These are phyloP conservation scores for Aspergillus aculeatinus DNA, from an alignment of 2,329 filamentous ascomycete genomes.

Conservation along the genomic window DNA sequence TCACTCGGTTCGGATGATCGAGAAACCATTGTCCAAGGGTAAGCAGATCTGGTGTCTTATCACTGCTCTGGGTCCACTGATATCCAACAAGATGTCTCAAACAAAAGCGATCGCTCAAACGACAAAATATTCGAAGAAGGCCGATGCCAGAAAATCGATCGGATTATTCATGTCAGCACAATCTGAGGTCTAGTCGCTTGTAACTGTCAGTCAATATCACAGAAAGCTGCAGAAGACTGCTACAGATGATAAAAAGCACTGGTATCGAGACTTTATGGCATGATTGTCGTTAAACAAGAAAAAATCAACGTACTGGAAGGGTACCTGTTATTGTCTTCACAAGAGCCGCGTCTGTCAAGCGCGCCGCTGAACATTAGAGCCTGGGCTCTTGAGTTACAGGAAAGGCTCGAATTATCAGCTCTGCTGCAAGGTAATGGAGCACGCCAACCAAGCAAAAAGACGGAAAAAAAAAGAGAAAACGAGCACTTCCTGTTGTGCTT, in stretches of 20 bases:
- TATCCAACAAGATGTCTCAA: conserved; percentile 11
- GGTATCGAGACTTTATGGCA: conserved; percentile 2
- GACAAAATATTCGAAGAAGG: conserved; percentile 26
- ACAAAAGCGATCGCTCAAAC: conserved; percentile 24
- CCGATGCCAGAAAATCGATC: conserved; percentile 34
- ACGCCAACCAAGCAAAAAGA: neutral
- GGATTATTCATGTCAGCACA: conserved; percentile 35
- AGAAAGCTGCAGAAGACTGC: neutral
- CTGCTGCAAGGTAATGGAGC: neutral
- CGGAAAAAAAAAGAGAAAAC: neutral
- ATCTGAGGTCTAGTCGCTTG: conserved; percentile 16
- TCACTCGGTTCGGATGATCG: conserved; percentile 40
- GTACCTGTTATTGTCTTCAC: conserved; percentile 27
- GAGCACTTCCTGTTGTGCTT: conserved; percentile 15
- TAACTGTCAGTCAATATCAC: neutral
- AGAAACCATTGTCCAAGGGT: conserved; percentile 37
- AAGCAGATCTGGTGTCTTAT: neutral
- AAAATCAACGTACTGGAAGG: conserved; percentile 26
- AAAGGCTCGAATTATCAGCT: neutral
- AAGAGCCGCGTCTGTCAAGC: conserved; percentile 21
- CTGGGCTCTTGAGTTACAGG: conserved; percentile 3
- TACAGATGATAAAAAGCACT: neutral
- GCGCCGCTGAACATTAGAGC: conserved; percentile 23
- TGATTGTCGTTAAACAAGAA: conserved; percentile 21
- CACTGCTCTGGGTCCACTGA: conserved; percentile 1